A percentile compares a stretch with the other conserved stretches of the same genome.
These are phyloP conservation scores for Venturia effusa DNA, from an alignment of 2,329 filamentous ascomycete genomes.

Conservation along the genomic window DNA sequence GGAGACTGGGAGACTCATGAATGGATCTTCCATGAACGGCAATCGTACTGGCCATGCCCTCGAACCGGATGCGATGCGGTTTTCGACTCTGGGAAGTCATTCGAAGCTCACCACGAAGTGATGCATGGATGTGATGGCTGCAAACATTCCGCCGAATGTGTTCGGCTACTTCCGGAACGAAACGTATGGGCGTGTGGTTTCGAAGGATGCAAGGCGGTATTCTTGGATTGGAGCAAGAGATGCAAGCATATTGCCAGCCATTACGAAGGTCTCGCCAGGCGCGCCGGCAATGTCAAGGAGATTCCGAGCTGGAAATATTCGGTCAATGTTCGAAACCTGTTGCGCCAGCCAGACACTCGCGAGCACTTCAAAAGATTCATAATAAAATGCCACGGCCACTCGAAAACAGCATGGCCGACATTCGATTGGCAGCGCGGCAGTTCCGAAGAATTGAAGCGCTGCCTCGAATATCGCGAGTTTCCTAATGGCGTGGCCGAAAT, in stretches of 20 bases:
- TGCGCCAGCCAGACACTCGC: conserved; percentile 9
- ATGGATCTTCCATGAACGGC: conserved; percentile 11
- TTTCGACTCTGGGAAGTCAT: conserved; percentile 1
- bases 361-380: conserved; percentile 11
- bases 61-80: conserved; percentile 2
- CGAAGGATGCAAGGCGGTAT: conserved; percentile 9
- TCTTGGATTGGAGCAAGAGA: conserved; percentile 8
- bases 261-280: conserved; percentile 1
- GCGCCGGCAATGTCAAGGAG: not conserved
- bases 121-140: conserved; percentile 7
- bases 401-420: conserved; percentile 5
- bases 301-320: conserved; percentile 8
- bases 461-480: conserved; percentile 11
- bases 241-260: conserved; percentile 12
- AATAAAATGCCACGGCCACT: conserved; percentile 8
- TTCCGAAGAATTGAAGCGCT: conserved; percentile 5
- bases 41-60: conserved; percentile 11
- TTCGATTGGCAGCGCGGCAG: conserved; percentile 7
- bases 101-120: conserved; percentile 8
- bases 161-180: conserved; percentile 2
- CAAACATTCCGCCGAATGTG: not conserved
- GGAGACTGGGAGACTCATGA: conserved; percentile 10
- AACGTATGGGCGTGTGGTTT: conserved; percentile 12
- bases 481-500: not conserved
- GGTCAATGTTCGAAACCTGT: conserved; percentile 7